Evolutionary conservation across 139 green algal species (phyloP), one percentile per base, ranked within the genome.

Genomic region (Zygnema circumcarinatum): DNA sequence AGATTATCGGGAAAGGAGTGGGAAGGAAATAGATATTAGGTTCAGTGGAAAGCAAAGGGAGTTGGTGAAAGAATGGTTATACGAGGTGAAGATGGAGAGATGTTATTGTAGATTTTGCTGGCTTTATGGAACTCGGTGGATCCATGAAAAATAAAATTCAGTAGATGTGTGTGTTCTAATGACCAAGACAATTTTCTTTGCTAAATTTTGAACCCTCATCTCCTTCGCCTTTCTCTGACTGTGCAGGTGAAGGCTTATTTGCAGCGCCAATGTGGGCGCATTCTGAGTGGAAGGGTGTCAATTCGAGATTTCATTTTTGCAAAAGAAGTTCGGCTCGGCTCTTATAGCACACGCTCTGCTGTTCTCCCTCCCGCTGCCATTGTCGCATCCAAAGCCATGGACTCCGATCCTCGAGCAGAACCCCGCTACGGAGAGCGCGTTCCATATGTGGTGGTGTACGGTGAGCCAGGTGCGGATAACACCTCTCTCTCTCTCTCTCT

Each of bases 401-500:
- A 86, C 31, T 75, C 69, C 0, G 95, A 98, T 91, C 94, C 95
- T 87, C 75, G 97, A 0, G 94, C 95, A 0, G 97, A 98, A 92
- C 97, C 97, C 0, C 88, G 90, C 35, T 95, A 95, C 87, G 96
- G 85, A 7, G 96, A 99, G 93, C 93, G 97, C 22, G 92, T 99
- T 68, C 95, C 93, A 7, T 98, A 98, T 87, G 93, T 98, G 39
- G 95, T 99, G 0, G 94, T 97, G 68, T 83, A 94, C 73, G 95
- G 94, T 1, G 87, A 94, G 78, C 95, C 95, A 0, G 93, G 93
- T 90, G 69, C 0, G 78, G 21, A n/a, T 42, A 29, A 33, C 29
- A 25, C 54, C 54, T 72, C 54, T 72, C 54, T 72, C 54, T 29
- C 54, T 72, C 54, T 72, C 54, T 33, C 29, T 25, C 54, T 72